Evolutionary conservation across 1,284 basidiomycete genomes (phyloP), one percentile per base, ranked within the genome.

Genomic region (Irpex sp.): DNA sequence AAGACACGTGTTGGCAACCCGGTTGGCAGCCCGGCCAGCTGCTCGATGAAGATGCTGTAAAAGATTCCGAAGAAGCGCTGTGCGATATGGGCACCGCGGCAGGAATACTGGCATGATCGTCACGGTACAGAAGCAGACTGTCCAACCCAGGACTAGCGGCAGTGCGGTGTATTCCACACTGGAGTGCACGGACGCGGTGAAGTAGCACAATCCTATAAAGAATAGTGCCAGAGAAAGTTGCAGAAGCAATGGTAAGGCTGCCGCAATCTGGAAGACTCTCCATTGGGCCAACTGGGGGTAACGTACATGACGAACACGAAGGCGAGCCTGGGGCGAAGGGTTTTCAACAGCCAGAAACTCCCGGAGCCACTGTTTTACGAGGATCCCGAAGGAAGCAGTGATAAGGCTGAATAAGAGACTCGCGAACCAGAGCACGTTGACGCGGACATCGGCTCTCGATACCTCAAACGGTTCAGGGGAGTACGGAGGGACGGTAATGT

Each of bases 231-330:
- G 59, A 11, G 62, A 9, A 21, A 63, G 4, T 33, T 63, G 59
- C 11, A 63, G 49, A 4, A 63, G 58, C 9, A 61, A 11, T 3
- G 62, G 59, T 17, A 63, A 39, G 5, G 51, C n/a, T 11, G 51
- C 59, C 35, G 54, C 62, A 43, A 63, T 63, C 55, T 60, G 59
- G 54, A 63, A 63, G 5, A 63, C 62, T 43, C 57, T 63, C 62
- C 62, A 63, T 5, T 17, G 36, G 13, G 15, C 37, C n/a, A 63
- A 49, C 8, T 26, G 59, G 5, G 49, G 43, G 15, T 36, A 43
- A 5, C 62, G 62, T 21, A 60, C 60, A 31, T 56, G 59, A 15
- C 62, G 62, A 49, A 58, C 46, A 33, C 62, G 62, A 5, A 61
- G 49, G 8, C 49, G 49, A 5, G 49, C 49, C 5, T 9, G 49